A percentile compares a stretch with the other conserved stretches of the same genome.
phyloP scores from a whole-genome alignment of 352 stramenopile species.

The Phytophthora uliginosa region DNA sequence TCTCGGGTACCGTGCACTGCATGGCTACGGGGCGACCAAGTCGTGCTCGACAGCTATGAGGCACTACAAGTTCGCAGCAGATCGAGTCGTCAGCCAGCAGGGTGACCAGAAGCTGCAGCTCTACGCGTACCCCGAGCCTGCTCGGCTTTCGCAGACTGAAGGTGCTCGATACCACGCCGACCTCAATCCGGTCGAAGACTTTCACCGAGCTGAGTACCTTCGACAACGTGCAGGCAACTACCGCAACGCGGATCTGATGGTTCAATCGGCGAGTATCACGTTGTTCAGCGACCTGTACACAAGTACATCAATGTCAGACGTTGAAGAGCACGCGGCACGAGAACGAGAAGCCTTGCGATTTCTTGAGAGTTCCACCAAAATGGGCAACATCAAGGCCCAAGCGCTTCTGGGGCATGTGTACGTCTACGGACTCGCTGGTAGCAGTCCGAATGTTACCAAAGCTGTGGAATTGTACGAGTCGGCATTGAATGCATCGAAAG shows the following conservation, averaged over 20 bases:
- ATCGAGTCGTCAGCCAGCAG: slow-evolving; percentile 51
- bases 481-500: slow-evolving; percentile 47
- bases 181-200: slow-evolving; percentile 42
- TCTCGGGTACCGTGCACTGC: slow-evolving; percentile 72
- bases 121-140: slow-evolving; percentile 46
- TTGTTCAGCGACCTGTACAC: slow-evolving; percentile 66
- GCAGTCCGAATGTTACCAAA: slow-evolving; percentile 31
- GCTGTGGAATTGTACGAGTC: slow-evolving; percentile 61
- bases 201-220: slow-evolving; percentile 61
- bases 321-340: slow-evolving; percentile 35
- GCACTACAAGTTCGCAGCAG: slow-evolving; percentile 84
- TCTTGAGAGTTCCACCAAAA: slow-evolving; percentile 48
- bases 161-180: slow-evolving; percentile 24
- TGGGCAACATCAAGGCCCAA: slow-evolving; percentile 53
- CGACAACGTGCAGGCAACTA: slow-evolving; percentile 44
- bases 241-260: slow-evolving; percentile 43
- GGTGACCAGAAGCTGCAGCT: slow-evolving; percentile 26
- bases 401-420: slow-evolving; percentile 75
- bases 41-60: slow-evolving; percentile 67
- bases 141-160: slow-evolving; percentile 50
- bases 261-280: slow-evolving; percentile 62
- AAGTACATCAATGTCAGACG: slow-evolving; percentile 4
- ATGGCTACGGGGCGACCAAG: slow-evolving; percentile 58
- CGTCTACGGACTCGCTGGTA: slow-evolving; percentile 61
- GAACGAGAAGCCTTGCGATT: slow-evolving; percentile 50